These are phyloP conservation scores for Cercospora sp. DNA, from an alignment of 2,329 filamentous ascomycete genomes.

Conservation along the genomic window DNA sequence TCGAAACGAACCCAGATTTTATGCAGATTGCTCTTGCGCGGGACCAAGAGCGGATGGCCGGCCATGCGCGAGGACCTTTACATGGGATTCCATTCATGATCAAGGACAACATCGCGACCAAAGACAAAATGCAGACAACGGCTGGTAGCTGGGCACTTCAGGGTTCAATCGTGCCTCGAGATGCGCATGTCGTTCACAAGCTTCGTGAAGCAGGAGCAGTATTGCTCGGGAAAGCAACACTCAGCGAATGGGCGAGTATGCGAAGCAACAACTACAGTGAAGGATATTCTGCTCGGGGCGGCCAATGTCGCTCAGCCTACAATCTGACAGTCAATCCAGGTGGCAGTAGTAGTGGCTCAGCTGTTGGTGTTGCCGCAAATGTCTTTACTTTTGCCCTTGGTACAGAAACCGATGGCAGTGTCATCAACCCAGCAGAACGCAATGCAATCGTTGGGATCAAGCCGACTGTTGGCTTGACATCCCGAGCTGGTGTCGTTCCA, in stretches of 20 bases:
- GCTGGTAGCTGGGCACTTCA: conserved; percentile 68
- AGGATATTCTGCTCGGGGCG: conserved; percentile 65
- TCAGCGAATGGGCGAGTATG: conserved; percentile 77
- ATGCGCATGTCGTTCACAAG: conserved; percentile 63
- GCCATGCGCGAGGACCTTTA: conserved; percentile 62
- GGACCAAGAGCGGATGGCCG: conserved; percentile 61
- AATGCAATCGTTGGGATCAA: conserved; percentile 73
- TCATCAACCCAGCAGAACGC: conserved; percentile 71
- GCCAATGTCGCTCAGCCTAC: conserved; percentile 66
- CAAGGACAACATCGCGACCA: conserved; percentile 71
- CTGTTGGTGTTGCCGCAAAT: conserved; percentile 64
- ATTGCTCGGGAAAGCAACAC: conserved; percentile 68
- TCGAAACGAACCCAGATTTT: conserved; percentile 69
- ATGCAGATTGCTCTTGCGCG: conserved; percentile 61
- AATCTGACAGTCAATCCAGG: conserved; percentile 69
- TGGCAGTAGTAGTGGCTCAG: conserved; percentile 68
- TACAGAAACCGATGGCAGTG: conserved; percentile 69
- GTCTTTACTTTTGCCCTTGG: conserved; percentile 65
- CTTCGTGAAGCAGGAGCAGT: conserved; percentile 67
- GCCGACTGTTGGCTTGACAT: conserved; percentile 72
- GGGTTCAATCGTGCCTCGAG: conserved; percentile 66
- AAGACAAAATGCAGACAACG: conserved; percentile 72
- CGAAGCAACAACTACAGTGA: conserved; percentile 66
- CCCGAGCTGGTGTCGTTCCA: conserved; percentile 59
- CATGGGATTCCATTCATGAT: conserved; percentile 76